phyloP scores from a whole-genome alignment of 768 basidiomycete genomes.

The Mycena galericulata region DNA sequence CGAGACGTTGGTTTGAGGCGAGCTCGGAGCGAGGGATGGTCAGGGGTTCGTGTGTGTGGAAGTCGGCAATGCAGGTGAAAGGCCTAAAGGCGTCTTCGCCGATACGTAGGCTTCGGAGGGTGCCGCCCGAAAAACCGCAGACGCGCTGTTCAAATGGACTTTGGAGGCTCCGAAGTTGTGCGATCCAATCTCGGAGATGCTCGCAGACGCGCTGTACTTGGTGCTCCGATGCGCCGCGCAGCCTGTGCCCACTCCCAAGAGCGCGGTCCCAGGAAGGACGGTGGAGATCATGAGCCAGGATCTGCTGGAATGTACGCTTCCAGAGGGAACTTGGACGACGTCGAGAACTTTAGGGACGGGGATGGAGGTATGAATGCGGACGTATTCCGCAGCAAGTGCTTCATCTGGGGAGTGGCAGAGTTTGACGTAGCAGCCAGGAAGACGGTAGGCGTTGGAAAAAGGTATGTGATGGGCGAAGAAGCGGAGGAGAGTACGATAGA shows the following conservation, averaged over 20 bases:
- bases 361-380: constrained; percentile 27
- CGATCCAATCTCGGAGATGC: constrained; percentile 21
- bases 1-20: neutral
- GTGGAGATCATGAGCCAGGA: constrained; percentile 35
- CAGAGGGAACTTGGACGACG: constrained; percentile 15
- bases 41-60: constrained; percentile 19
- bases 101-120: constrained; percentile 20
- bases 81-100: constrained; percentile 19
- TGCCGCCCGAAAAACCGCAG: constrained; percentile 25
- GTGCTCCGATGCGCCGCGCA: constrained; percentile 3
- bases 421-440: constrained; percentile 24
- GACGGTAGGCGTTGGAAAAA: constrained; percentile 16
- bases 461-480: constrained; percentile 2
- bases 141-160: constrained; percentile 25
- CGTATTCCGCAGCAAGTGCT: constrained; percentile 31
- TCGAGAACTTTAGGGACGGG: constrained; percentile 33
- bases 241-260: constrained; percentile 14
- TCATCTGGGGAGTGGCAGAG: constrained; percentile 20
- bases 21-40: constrained; percentile 9
- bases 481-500: constrained; percentile 15
- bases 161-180: constrained; percentile 21
- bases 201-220: constrained; percentile 16
- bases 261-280: constrained; percentile 19
- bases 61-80: constrained; percentile 17
- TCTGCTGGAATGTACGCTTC: neutral